These are phyloP conservation scores for Yarrowia hollandica DNA, from an alignment of 805 yeast species.

Conservation along the genomic window DNA sequence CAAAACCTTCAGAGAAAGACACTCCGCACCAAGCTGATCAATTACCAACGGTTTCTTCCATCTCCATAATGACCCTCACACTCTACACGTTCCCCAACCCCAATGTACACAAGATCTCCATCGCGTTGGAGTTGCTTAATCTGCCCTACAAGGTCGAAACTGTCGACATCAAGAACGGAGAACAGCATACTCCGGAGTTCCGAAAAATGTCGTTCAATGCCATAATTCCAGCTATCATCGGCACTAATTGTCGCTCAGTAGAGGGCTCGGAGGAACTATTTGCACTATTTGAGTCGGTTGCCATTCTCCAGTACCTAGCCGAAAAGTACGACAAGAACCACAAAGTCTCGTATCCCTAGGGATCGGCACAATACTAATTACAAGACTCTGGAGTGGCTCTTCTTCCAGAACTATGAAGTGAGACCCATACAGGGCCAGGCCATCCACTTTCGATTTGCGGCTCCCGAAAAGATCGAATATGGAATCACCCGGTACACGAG, in stretches of 20 bases:
- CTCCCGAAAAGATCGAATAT: slow-evolving; percentile 55
- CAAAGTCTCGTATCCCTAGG: slow-evolving; percentile 44
- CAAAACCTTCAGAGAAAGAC: too few species aligned
- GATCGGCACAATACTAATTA: slow-evolving; percentile 51
- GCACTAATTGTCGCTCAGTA: too few species aligned
- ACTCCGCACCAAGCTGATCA: too few species aligned
- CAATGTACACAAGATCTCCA: slow-evolving; percentile 46
- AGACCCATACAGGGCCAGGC: slow-evolving; percentile 69
- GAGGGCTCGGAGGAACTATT: slow-evolving; percentile 34
- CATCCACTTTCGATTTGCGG: slow-evolving; percentile 48
- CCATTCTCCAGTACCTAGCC: slow-evolving; percentile 58
- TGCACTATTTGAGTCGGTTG: slow-evolving; percentile 57
- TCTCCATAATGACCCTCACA: slow-evolving; percentile 37
- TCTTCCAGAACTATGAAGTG: slow-evolving; percentile 58
- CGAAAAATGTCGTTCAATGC: slow-evolving; percentile 62
- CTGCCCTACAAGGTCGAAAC: slow-evolving; percentile 42
- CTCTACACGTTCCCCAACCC: slow-evolving; percentile 48
- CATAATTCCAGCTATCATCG: slow-evolving; percentile 55
- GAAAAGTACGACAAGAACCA: slow-evolving; percentile 61
- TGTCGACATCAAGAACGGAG: slow-evolving; percentile 47
- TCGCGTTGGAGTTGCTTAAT: slow-evolving; percentile 42
- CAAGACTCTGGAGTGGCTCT: slow-evolving; percentile 47
- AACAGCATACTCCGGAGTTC: slow-evolving; percentile 60
- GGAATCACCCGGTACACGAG: slow-evolving; percentile 52
- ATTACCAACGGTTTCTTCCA: too few species aligned